Conservation (phyloP, 495 filamentous ascomycete genomes). For the Penicillium ochrochloron region DNA sequence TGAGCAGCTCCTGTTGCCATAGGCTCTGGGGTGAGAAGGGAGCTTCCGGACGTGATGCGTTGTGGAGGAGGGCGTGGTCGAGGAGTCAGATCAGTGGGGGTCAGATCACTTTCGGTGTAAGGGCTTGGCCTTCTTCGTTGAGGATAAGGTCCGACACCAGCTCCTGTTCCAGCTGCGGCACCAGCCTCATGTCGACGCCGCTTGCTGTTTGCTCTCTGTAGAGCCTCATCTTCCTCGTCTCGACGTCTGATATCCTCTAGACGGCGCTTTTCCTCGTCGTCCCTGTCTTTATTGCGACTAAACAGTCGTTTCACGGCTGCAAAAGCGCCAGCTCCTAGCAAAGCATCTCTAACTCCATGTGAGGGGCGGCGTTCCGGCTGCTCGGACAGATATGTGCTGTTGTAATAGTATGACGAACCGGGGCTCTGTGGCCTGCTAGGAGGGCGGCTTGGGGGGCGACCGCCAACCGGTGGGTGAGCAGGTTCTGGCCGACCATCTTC, state of each 20-base stretch:
- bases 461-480: conserved; percentile 45
- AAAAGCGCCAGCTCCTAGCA: conserved; percentile 69
- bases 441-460: conserved; percentile 45
- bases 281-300: conserved; percentile 56
- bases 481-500: conserved; percentile 50
- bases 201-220: conserved; percentile 58
- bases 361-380: conserved; percentile 43
- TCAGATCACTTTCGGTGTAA: conserved; percentile 47
- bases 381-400: conserved; percentile 48
- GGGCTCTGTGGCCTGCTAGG: conserved; percentile 49
- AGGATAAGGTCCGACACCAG: conserved; percentile 60
- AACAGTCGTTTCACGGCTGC: conserved; percentile 68
- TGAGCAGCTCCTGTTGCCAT: conserved; percentile 43
- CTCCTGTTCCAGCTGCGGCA: conserved; percentile 21
- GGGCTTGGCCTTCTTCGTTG: conserved; percentile 57
- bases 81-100: conserved; percentile 48
- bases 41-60: conserved; percentile 38
- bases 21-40: conserved; percentile 37
- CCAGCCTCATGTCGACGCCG: conserved; percentile 59
- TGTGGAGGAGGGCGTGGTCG: conserved; percentile 34
- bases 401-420: conserved; percentile 51
- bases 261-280: conserved; percentile 66
- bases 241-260: conserved; percentile 61
- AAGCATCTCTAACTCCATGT: conserved; percentile 61
- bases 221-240: conserved; percentile 64